Conservation (phyloP, 192 early-diverging fungal species). For the Linnemannia zychae region DNA sequence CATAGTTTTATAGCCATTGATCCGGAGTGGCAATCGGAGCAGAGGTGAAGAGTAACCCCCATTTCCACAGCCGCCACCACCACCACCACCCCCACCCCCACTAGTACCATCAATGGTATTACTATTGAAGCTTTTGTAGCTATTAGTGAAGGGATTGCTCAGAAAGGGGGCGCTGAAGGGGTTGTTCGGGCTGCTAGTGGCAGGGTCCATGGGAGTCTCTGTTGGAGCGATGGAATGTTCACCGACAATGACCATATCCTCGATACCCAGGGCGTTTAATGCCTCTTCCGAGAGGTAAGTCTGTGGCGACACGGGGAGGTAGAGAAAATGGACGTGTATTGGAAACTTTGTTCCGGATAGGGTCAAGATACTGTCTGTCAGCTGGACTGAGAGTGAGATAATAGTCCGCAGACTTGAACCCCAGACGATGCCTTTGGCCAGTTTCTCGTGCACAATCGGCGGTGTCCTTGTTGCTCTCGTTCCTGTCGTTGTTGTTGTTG, state of each 20-base stretch:
- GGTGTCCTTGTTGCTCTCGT: not conserved
- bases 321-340: slow-evolving; percentile 37
- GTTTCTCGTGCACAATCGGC: not conserved
- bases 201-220: not conserved
- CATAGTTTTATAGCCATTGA: slow-evolving; percentile 28
- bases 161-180: not conserved
- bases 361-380: slow-evolving; percentile 33
- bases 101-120: no score
- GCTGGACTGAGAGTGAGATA: slow-evolving; percentile 37
- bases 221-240: slow-evolving; percentile 1
- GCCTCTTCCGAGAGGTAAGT: slow-evolving; percentile 38
- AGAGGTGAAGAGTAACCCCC: not conserved
- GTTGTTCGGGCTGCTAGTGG: not conserved
- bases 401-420: slow-evolving; percentile 24
- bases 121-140: not conserved
- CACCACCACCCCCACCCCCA: not conserved
- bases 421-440: slow-evolving; percentile 31
- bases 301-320: slow-evolving; percentile 26
- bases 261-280: slow-evolving; percentile 18
- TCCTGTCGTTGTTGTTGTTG: slow-evolving; percentile 4
- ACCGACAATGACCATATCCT: slow-evolving; percentile 38
- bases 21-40: slow-evolving; percentile 32
- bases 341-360: slow-evolving; percentile 28
- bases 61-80: not conserved
- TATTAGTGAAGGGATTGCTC: not conserved